Evolutionary conservation across 129 eudicot genomes (phyloP).

Genomic region (Silybum marianum): DNA sequence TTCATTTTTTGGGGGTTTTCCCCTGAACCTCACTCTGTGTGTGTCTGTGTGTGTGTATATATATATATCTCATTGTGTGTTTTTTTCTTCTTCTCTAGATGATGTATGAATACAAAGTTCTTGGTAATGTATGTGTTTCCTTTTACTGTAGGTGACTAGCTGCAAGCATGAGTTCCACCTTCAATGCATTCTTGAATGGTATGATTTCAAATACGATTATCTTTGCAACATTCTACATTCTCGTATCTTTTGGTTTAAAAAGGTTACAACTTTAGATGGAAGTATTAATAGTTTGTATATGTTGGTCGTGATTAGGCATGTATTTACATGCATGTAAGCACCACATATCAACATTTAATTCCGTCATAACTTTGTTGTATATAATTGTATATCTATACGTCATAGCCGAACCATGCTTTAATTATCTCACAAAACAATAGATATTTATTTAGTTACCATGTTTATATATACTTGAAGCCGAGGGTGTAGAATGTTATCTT

Average conservation of each 20-base stretch:
- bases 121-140: conserved; percentile 4
- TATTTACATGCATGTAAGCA: neutral
- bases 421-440: neutral
- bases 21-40: neutral
- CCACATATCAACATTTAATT: neutral
- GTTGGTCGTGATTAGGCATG: neutral
- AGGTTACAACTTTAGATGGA: neutral
- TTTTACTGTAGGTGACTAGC: conserved; percentile 54
- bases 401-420: neutral
- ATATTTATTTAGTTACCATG: neutral
- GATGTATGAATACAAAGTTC: neutral
- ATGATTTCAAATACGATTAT: neutral
- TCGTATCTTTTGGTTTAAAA: neutral
- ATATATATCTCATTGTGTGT: neutral
- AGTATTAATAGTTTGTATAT: neutral
- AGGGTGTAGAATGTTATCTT: neutral
- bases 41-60: neutral
- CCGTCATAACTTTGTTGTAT: neutral
- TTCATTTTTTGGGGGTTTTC: neutral
- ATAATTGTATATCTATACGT: neutral
- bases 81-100: neutral
- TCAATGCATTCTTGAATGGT: conserved; percentile 93
- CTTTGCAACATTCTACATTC: neutral
- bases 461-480: neutral
- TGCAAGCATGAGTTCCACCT: conserved; percentile 93